phyloP scores from a whole-genome alignment of 2,329 filamentous ascomycete genomes.

The Didymella lethalis region DNA sequence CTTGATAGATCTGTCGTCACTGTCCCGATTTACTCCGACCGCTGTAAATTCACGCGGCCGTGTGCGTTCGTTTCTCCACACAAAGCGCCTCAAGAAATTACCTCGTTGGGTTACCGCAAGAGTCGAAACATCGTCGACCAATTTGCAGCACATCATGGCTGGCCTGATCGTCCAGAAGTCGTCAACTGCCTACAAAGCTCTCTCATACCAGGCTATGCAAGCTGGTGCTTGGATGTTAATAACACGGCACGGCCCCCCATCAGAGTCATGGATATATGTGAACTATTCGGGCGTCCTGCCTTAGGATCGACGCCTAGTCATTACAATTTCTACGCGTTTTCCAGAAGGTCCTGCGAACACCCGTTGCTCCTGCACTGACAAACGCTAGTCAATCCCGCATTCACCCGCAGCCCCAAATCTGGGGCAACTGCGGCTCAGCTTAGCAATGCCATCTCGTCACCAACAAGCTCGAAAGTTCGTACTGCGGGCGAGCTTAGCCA shows the following conservation, averaged over 20 bases:
- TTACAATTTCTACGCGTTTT: constrained; percentile 1
- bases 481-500: neutral
- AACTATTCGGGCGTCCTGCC: neutral
- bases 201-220: neutral
- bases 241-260: neutral
- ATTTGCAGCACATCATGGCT: neutral
- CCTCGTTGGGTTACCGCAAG: neutral
- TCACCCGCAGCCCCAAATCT: neutral
- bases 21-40: constrained; percentile 15
- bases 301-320: neutral
- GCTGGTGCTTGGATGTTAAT: neutral
- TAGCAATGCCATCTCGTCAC: neutral
- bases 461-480: neutral
- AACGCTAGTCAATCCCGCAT: constrained; percentile 8
- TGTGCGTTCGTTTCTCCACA: constrained; percentile 8
- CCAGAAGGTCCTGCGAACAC: constrained; percentile 11
- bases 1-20: constrained; percentile 15
- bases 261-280: neutral
- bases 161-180: neutral
- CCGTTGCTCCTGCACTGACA: constrained; percentile 3
- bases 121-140: neutral
- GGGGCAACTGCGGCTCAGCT: constrained; percentile 2
- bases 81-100: constrained; percentile 2
- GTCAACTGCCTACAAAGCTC: neutral
- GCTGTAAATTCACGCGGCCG: constrained; percentile 6